Evolutionary conservation across 495 filamentous ascomycete species (phyloP).

Genomic region (Talaromyces proteolyticus): DNA sequence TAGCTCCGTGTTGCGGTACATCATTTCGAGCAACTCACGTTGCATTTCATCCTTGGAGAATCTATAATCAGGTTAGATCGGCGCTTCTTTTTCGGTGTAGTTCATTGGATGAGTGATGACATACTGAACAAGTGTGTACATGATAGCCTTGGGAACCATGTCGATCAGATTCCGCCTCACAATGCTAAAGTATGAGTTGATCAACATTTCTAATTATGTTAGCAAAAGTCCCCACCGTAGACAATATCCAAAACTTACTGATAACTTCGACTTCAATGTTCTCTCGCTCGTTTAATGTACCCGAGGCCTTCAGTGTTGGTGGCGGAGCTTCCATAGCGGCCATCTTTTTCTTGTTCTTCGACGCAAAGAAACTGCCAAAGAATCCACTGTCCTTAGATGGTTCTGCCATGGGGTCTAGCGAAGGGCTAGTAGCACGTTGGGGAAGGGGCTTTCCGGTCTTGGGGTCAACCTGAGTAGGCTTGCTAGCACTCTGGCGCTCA

Average conservation of each 20-base stretch:
- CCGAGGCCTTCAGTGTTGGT: conserved; percentile 86
- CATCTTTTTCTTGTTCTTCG: conserved; percentile 99
- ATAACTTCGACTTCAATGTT: conserved; percentile 95
- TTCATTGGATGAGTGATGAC: conserved; percentile 22
- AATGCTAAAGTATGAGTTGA: conserved; percentile 96
- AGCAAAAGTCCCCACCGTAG: neutral
- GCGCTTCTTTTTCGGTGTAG: neutral
- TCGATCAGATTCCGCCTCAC: conserved; percentile 98
- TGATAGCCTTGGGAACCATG: conserved; percentile 99
- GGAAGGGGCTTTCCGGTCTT: conserved; percentile 97
- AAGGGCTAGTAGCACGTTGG: conserved; percentile 63
- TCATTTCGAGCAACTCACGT: conserved; percentile 91
- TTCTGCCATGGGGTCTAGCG: conserved; percentile 50
- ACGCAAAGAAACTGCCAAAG: conserved; percentile 95
- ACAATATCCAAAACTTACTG: conserved; percentile 58
- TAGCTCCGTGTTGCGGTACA: conserved; percentile 86
- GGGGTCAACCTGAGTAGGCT: conserved; percentile 95
- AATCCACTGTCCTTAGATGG: conserved; percentile 60
- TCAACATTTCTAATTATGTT: conserved; percentile 70
- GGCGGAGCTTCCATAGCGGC: conserved; percentile 97
- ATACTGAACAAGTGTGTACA: conserved; percentile 93
- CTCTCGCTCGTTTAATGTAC: conserved; percentile 87
- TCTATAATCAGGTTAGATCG: conserved; percentile 37
- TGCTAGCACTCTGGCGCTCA: conserved; percentile 71
- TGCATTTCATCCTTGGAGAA: conserved; percentile 99